phyloP scores from a whole-genome alignment of 225 moss, liverwort and hornwort genomes.

The Bryoerythrophyllum caledonicum region DNA sequence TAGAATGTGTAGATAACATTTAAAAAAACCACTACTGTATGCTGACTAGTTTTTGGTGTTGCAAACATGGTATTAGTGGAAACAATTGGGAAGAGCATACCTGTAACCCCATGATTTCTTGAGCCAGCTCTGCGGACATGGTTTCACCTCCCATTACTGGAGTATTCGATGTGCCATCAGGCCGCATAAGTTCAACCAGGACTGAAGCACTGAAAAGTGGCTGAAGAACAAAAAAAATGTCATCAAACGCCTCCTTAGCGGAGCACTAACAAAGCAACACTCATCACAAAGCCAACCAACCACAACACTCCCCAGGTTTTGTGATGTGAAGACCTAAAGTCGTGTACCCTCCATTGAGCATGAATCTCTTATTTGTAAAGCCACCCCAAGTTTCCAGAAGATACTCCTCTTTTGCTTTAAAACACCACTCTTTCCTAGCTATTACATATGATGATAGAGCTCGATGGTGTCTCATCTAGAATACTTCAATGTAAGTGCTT shows the following conservation, averaged over 20 bases:
- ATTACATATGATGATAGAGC: no score
- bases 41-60: not conserved
- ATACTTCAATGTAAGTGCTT: no score
- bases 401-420: no score
- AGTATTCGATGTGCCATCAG: constrained; percentile 79
- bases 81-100: constrained; percentile 37
- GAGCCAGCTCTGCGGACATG: constrained; percentile 85
- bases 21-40: not conserved
- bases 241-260: not conserved
- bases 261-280: not conserved
- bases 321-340: not conserved
- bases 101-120: constrained; percentile 90
- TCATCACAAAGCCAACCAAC: not conserved
- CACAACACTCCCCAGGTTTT: not conserved
- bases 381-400: no score
- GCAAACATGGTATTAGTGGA: not conserved
- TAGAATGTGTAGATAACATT: not conserved
- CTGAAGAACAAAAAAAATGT: constrained; percentile 47
- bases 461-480: no score
- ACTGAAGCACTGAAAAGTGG: constrained; percentile 92
- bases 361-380: not conserved
- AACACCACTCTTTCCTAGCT: no score
- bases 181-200: constrained; percentile 86
- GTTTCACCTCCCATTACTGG: constrained; percentile 74
- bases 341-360: constrained; percentile 9